Conservation (phyloP, 2,329 filamentous ascomycete genomes). For the Trichoderma koningii region DNA sequence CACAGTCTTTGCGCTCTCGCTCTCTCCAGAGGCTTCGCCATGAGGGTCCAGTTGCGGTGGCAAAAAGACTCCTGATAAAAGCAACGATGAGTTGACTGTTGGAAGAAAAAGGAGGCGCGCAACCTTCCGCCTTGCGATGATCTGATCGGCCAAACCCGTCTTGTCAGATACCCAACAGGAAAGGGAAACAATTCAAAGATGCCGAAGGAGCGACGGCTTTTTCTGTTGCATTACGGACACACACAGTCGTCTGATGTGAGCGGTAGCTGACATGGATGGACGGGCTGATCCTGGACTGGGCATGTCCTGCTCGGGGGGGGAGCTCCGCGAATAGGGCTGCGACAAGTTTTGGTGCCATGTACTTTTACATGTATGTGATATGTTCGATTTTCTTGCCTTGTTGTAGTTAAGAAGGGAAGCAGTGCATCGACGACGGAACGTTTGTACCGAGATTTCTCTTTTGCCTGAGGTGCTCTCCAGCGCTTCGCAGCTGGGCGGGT, state of each 20-base stretch:
- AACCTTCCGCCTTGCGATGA: too few relatives aligned
- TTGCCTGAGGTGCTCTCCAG: too few relatives aligned
- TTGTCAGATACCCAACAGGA: too few relatives aligned
- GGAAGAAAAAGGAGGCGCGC: too few relatives aligned
- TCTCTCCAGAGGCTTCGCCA: neutral
- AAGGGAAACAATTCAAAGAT: neutral
- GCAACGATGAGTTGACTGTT: too few relatives aligned
- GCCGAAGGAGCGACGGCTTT: neutral
- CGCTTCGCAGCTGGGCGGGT: too few relatives aligned
- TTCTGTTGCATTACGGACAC: neutral
- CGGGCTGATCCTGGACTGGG: neutral
- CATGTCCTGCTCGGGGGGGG: neutral
- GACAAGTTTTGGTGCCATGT: constrained; percentile 19
- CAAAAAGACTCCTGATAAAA: too few relatives aligned
- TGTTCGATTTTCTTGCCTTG: neutral
- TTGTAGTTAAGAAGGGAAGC: neutral
- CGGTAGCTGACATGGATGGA: constrained; percentile 19
- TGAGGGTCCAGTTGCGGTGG: too few relatives aligned
- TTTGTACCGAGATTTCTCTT: neutral
- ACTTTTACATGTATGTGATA: too few relatives aligned
- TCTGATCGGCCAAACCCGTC: too few relatives aligned
- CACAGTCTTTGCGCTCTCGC: neutral
- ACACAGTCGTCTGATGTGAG: constrained; percentile 17
- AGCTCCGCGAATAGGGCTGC: constrained; percentile 24
- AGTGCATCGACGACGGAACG: neutral